Evolutionary conservation across 164 flowering plant species (phyloP), one percentile per base, ranked within the genome.

Genomic region (Euptelea pleiosperma): DNA sequence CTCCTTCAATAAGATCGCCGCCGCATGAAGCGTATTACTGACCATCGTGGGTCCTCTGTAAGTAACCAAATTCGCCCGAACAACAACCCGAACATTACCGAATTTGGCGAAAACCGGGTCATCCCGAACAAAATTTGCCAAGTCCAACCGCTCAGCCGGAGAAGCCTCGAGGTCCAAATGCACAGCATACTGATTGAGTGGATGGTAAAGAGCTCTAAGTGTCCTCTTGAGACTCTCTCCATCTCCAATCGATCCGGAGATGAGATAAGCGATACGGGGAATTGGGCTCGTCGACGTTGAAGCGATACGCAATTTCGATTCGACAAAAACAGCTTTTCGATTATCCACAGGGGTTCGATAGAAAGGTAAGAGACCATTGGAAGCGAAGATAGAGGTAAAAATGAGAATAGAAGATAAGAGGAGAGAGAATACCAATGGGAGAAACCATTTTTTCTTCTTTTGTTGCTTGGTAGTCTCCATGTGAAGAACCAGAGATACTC

Each of bases 41-140:
- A 89, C 93, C 96, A 89, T 89, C 3, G 93, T 86, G 0, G 93
- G 93, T 0, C 96, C 96, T 53, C 91, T 67, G 36, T 89, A 89
- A 16, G 96, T 89, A 7, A 86, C 87, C 81, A 89, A 66, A 77
- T 89, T 89, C 3, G 91, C 75, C 55, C 67, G 61, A 50, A 44
- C 58, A 5, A 82, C 57, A 49, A 80, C 74, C 51, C 82, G 52
- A 43, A 89, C 96, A 71, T 89, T 89, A 14, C 87, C 87, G 36
- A 82, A n/a, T 36, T 67, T 18, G 0, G 11, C 51, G 67, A 84
- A 86, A 52, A 84, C 31, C 0, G 62, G 65, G 12, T 84, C 79
- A 4, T 49, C 65, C 60, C 58, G 53, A 6, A 89, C 89, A 68
- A 68, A 83, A 4, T 61, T 55, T 6, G 62, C 62, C 64, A 89